Evolutionary conservation across 805 yeast species (phyloP).

Genomic region (Myxozyma vanderwaltii): DNA sequence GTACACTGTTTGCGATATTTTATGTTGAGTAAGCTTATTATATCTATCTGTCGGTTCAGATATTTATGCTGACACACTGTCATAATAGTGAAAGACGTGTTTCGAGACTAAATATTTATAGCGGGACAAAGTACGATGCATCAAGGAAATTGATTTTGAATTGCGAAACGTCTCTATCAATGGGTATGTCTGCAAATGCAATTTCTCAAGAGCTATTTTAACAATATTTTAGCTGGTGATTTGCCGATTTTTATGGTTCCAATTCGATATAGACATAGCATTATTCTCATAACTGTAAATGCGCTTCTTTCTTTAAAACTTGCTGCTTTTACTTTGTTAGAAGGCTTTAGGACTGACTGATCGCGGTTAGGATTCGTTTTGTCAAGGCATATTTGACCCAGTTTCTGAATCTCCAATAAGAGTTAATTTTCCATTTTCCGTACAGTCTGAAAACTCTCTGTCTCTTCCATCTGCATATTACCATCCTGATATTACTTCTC

Average conservation of each 20-base stretch:
- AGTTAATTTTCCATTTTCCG: neutral
- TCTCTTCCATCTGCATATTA: conserved; percentile 12
- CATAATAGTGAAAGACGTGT: neutral
- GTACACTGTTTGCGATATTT: conserved; percentile 6
- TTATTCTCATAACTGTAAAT: conserved; percentile 16
- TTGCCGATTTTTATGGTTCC: conserved; percentile 23
- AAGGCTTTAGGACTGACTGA: no score
- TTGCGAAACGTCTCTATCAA: neutral
- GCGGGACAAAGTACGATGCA: neutral
- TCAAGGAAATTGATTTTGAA: neutral
- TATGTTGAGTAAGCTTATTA: conserved; percentile 4
- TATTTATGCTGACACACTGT: neutral
- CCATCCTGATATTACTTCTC: neutral
- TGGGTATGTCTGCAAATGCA: neutral
- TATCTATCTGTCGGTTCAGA: neutral
- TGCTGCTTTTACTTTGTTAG: neutral
- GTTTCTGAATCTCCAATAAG: neutral
- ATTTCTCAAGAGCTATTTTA: no score
- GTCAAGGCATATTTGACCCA: neutral
- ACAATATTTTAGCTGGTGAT: neutral
- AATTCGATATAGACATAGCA: neutral
- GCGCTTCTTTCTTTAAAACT: no score
- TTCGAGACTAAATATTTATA: neutral
- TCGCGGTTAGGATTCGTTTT: neutral
- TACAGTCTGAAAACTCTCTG: neutral